Conservation (phyloP, 768 basidiomycete genomes). For the Rhodocollybia butyracea region DNA sequence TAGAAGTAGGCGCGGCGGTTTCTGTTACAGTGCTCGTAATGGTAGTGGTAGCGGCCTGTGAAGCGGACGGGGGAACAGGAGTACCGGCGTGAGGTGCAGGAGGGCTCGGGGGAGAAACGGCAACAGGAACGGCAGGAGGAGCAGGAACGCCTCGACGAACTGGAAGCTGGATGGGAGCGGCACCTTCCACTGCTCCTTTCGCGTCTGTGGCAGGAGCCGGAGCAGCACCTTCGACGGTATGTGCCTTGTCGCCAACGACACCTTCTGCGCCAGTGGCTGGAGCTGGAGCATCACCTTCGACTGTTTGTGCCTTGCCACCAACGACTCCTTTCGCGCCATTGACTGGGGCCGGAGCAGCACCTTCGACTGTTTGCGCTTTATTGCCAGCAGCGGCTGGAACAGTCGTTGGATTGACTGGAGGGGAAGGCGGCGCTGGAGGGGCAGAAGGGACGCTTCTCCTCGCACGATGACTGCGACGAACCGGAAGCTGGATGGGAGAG, state of each 20-base stretch:
- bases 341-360: background rate
- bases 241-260: background rate
- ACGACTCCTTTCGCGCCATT: background rate
- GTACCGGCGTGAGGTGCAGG: background rate
- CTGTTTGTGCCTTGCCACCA: background rate
- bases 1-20: background rate
- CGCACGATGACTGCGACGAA: slow-evolving; percentile 5
- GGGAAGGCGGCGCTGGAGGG: background rate
- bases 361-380: background rate
- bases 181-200: background rate
- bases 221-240: background rate
- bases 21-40: background rate
- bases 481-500: background rate
- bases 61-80: background rate
- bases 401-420: no score
- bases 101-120: background rate
- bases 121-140: background rate
- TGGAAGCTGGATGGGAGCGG: background rate
- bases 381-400: background rate
- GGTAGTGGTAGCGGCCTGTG: background rate
- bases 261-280: background rate
- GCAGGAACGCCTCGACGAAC: background rate
- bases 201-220: background rate
- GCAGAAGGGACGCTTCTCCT: background rate
- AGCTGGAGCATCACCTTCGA: background rate